These are phyloP conservation scores for Solanum neorickii DNA, from an alignment of 257 asterid species.

Conservation along the genomic window DNA sequence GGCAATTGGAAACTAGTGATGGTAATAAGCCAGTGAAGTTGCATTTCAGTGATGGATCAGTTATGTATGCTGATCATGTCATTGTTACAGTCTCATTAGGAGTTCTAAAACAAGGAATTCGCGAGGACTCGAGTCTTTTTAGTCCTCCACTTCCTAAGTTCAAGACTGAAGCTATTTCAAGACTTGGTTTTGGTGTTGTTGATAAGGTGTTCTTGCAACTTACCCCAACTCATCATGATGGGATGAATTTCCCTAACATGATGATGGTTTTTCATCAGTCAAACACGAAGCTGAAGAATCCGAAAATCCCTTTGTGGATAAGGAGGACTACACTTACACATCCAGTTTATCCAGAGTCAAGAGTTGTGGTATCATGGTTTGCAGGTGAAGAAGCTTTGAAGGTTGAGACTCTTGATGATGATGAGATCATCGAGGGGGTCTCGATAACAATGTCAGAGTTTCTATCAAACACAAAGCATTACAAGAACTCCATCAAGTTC, in stretches of 20 bases:
- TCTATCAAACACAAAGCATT: slow-evolving; percentile 11
- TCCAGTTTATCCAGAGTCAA: slow-evolving; percentile 52
- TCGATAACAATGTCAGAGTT: slow-evolving; percentile 38
- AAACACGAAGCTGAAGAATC: slow-evolving; percentile 13
- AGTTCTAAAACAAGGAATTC: slow-evolving; percentile 50
- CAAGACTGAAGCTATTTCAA: slow-evolving; percentile 50
- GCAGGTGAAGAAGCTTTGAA: slow-evolving; percentile 77
- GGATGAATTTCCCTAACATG: slow-evolving; percentile 21
- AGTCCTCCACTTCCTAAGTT: slow-evolving; percentile 54
- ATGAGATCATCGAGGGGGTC: slow-evolving; percentile 51
- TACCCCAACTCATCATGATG: neutral
- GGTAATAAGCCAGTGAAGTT: slow-evolving; percentile 44
- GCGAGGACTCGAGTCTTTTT: slow-evolving; percentile 29
- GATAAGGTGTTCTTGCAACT: slow-evolving; percentile 64
- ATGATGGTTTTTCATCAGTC: slow-evolving; percentile 56
- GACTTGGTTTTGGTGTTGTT: slow-evolving; percentile 77
- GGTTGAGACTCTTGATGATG: slow-evolving; percentile 40
- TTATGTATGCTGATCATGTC: slow-evolving; percentile 58
- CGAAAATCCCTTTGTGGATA: slow-evolving; percentile 65
- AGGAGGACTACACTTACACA: slow-evolving; percentile 43
- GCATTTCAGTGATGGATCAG: slow-evolving; percentile 59
- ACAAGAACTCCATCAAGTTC: slow-evolving; percentile 13
- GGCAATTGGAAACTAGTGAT: slow-evolving; percentile 19
- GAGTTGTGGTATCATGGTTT: slow-evolving; percentile 53
- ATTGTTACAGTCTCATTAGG: slow-evolving; percentile 79